Conservation (phyloP, 768 basidiomycete species). For the Agrocybe chaxingu region DNA sequence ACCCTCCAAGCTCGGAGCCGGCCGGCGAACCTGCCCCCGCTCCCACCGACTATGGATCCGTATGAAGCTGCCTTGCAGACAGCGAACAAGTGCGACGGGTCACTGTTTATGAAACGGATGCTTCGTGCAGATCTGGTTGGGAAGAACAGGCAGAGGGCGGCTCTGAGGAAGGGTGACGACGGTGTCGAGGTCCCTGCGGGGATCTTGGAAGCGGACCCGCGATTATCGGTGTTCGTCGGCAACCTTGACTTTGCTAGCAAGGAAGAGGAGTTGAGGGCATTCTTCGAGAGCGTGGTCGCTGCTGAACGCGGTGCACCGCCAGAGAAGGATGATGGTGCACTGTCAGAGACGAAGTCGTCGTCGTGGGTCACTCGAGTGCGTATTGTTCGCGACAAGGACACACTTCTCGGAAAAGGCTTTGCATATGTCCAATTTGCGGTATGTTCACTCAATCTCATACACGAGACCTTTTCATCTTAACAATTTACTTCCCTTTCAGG, state of each 20-base stretch:
- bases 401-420: conserved; percentile 93
- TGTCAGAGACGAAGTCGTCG: conserved; percentile 28
- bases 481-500: conserved; percentile 40
- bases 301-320: conserved; percentile 65
- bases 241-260: conserved; percentile 89
- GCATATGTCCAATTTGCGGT: conserved; percentile 89
- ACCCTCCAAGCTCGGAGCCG: conserved; percentile 45
- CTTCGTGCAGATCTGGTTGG: conserved; percentile 76
- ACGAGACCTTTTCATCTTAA: conserved; percentile 1
- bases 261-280: conserved; percentile 84
- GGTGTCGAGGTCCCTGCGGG: conserved; percentile 19
- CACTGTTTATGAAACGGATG: conserved; percentile 70
- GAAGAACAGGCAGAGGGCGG: conserved; percentile 16
- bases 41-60: conserved; percentile 52
- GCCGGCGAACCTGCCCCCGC: conserved; percentile 50
- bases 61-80: conserved; percentile 64
- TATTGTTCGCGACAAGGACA: conserved; percentile 85
- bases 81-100: conserved; percentile 62
- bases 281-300: conserved; percentile 77
- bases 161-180: conserved; percentile 6
- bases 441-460: conserved; percentile 24
- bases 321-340: conserved; percentile 21
- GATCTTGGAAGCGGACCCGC: conserved; percentile 58
- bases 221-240: conserved; percentile 85
- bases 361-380: conserved; percentile 84